phyloP scores from a whole-genome alignment of 805 yeast species.

The Maudiozyma turicensis region DNA sequence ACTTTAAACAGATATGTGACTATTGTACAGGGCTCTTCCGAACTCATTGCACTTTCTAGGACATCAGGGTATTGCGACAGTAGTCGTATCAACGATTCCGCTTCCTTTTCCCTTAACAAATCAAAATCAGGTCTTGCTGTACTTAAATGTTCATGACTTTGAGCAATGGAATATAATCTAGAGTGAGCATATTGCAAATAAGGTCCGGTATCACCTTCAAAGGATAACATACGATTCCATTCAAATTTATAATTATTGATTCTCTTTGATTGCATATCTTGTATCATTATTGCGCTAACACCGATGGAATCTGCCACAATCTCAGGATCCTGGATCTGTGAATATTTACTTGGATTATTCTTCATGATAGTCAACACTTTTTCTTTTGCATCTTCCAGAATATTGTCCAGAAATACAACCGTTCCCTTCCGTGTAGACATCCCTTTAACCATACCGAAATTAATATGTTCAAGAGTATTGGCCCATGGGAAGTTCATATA shows the following conservation, averaged over 20 bases:
- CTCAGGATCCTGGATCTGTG: slow-evolving; percentile 89
- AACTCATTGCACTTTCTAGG: slow-evolving; percentile 70
- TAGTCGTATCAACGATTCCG: slow-evolving; percentile 59
- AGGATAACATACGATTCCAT: slow-evolving; percentile 96
- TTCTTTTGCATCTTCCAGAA: slow-evolving; percentile 83
- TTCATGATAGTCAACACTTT: slow-evolving; percentile 95
- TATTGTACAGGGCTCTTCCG: slow-evolving; percentile 83
- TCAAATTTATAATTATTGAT: slow-evolving; percentile 90
- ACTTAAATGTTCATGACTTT: slow-evolving; percentile 53
- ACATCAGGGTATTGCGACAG: slow-evolving; percentile 87
- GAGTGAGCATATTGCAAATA: slow-evolving; percentile 97
- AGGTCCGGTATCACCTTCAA: slow-evolving; percentile 99
- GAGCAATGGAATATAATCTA: slow-evolving; percentile 84
- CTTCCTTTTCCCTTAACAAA: slow-evolving; percentile 60
- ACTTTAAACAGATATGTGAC: slow-evolving; percentile 87
- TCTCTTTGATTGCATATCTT: slow-evolving; percentile 96
- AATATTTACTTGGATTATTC: slow-evolving; percentile 79
- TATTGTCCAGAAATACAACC: slow-evolving; percentile 91
- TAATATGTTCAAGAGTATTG: slow-evolving; percentile 63
- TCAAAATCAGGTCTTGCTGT: slow-evolving; percentile 42
- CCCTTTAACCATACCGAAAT: slow-evolving; percentile 95
- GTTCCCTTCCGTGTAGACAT: slow-evolving; percentile 98
- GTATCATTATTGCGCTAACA: slow-evolving; percentile 95
- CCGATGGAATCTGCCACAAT: slow-evolving; percentile 91
- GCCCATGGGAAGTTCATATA: slow-evolving; percentile 89